Conservation (phyloP, 1,139 yeast genomes). For the Arxiozyma telluris region DNA sequence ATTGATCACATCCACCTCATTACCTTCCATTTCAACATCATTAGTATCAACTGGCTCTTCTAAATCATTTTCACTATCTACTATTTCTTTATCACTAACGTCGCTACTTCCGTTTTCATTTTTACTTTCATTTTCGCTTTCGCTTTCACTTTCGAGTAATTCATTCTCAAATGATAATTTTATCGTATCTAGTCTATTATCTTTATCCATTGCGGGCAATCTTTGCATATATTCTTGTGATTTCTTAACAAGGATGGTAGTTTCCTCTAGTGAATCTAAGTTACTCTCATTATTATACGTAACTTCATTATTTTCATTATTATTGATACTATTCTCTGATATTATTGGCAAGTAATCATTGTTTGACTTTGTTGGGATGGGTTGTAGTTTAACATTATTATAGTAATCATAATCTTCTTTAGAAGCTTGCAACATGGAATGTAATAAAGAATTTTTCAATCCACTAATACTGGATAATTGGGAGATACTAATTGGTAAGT, state of each 20-base stretch:
- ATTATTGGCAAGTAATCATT: conserved; percentile 16
- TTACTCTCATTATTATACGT: not conserved
- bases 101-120: not conserved
- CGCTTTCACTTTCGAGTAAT: conserved; percentile 1
- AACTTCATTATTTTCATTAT: conserved; percentile 3
- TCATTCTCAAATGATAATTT: conserved; percentile 22
- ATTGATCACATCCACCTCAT: not conserved
- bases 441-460: conserved; percentile 19
- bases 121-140: conserved; percentile 1
- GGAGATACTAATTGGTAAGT: not conserved
- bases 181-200: conserved; percentile 22
- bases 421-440: not conserved
- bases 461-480: conserved; percentile 25
- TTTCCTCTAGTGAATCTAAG: conserved; percentile 2
- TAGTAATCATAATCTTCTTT: not conserved
- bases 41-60: conserved; percentile 1
- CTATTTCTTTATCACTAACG: not conserved
- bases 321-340: conserved; percentile 7
- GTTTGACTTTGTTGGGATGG: not conserved
- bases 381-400: conserved; percentile 1
- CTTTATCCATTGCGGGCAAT: conserved; percentile 22
- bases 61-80: not conserved
- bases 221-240: conserved; percentile 11
- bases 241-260: conserved; percentile 1
- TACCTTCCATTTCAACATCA: not conserved